These are phyloP conservation scores for Populus hybrid DNA, from an alignment of 441 rosid species.

Conservation along the genomic window DNA sequence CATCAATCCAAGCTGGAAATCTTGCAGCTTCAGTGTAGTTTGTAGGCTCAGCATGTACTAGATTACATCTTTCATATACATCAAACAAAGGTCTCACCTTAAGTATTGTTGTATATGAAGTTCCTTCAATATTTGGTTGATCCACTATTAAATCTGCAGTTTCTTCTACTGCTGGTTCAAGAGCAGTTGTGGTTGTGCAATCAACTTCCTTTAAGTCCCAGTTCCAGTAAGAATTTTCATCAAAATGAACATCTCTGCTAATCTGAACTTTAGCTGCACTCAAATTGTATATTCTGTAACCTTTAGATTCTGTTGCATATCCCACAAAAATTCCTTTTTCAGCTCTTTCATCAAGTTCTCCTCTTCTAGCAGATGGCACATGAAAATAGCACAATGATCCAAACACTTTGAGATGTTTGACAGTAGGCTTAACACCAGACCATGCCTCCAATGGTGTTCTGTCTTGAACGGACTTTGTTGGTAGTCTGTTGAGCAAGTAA, in stretches of 20 bases:
- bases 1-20: neutral
- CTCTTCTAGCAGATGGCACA: neutral
- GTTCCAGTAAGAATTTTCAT: neutral
- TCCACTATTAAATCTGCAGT: neutral
- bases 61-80: neutral
- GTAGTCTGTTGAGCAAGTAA: neutral
- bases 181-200: fast-evolving
- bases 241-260: neutral
- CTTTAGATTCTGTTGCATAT: neutral
- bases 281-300: neutral
- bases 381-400: neutral
- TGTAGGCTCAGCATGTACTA: neutral
- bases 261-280: neutral
- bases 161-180: too few species aligned
- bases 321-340: neutral
- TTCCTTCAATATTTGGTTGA: neutral
- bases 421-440: neutral
- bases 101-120: too few species aligned
- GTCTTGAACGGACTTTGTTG: neutral
- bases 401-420: neutral
- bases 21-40: neutral
- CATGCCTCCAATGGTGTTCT: neutral
- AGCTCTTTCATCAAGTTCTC: neutral
- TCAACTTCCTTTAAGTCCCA: neutral
- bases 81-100: neutral